A percentile compares a stretch with the other conserved stretches of the same genome.
Evolutionary conservation across 805 yeast genomes (phyloP).

Genomic region (Ogataea methanolica): DNA sequence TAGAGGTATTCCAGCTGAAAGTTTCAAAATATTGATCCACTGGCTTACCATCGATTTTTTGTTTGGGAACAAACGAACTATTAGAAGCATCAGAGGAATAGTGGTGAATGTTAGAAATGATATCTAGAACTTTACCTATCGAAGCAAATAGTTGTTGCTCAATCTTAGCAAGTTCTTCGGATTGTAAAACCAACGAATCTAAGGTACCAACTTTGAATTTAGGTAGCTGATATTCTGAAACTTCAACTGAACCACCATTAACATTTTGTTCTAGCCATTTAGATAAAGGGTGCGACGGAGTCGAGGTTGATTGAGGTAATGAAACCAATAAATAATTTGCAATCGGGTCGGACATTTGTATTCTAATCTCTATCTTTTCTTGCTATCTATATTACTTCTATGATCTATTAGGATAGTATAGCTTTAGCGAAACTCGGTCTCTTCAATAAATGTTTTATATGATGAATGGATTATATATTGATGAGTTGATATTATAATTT

Average conservation of each 20-base stretch:
- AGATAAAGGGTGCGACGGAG: conserved; percentile 24
- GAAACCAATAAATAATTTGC: conserved; percentile 27
- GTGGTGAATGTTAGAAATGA: conserved; percentile 48
- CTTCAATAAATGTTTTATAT: too few relatives aligned
- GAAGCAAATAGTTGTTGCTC: conserved; percentile 75
- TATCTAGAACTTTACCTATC: conserved; percentile 72
- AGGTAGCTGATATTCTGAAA: conserved; percentile 62
- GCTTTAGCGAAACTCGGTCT: too few relatives aligned
- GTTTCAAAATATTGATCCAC: conserved; percentile 64
- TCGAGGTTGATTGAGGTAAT: conserved; percentile 25
- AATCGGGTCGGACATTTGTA: conserved; percentile 17
- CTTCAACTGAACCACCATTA: conserved; percentile 53
- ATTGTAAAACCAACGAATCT: conserved; percentile 84
- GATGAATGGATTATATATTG: too few relatives aligned
- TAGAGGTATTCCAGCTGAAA: conserved; percentile 85
- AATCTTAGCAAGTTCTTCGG: conserved; percentile 80
- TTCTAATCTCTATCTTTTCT: neutral
- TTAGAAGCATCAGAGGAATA: conserved; percentile 6
- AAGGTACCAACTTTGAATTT: conserved; percentile 91
- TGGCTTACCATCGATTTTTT: conserved; percentile 34
- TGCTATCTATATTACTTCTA: neutral
- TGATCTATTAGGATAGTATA: too few relatives aligned
- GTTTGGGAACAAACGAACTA: conserved; percentile 16
- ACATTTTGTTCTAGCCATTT: conserved; percentile 53
- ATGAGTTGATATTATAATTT: too few relatives aligned